Percentiles rank a stretch among this genome's conserved stretches.
phyloP scores from a whole-genome alignment of 371 early-diverging fungal genomes.

The Syncephalis plumigaleata region DNA sequence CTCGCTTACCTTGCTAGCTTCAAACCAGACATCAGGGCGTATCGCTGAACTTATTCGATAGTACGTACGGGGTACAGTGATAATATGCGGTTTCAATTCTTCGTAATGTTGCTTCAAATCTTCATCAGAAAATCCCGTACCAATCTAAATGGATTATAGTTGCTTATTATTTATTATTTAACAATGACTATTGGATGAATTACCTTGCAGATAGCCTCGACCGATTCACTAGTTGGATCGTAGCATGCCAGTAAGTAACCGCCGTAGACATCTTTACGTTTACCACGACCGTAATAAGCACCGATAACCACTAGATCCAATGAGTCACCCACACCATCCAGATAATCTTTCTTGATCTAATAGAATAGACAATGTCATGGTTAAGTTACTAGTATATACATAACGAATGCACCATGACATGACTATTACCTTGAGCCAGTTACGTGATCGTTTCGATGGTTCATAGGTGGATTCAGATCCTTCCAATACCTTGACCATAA shows the following conservation, averaged over 20 bases:
- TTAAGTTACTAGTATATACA: conserved; percentile 2
- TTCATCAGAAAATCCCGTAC: conserved; percentile 98
- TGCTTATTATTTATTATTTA: background rate
- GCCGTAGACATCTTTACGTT: conserved; percentile 96
- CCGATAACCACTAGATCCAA: conserved; percentile 99
- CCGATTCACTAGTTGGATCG: conserved; percentile 86
- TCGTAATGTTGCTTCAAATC: conserved; percentile 61
- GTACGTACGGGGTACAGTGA: conserved; percentile 54
- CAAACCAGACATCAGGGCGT: conserved; percentile 98
- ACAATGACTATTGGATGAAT: background rate
- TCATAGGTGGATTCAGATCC: conserved; percentile 82
- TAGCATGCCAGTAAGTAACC: conserved; percentile 95
- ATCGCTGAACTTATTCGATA: conserved; percentile 55
- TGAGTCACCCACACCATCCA: conserved; percentile 86
- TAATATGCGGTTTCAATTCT: conserved; percentile 49
- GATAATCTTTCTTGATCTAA: conserved; percentile 94
- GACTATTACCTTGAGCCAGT: conserved; percentile 99
- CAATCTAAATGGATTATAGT: conserved; percentile 29
- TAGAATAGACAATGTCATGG: conserved; percentile 21
- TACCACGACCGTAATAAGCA: conserved; percentile 94
- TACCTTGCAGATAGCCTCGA: conserved; percentile 94
- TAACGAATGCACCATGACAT: conserved; percentile 20
- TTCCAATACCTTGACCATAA: conserved; percentile 96
- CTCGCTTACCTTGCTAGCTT: conserved; percentile 34
- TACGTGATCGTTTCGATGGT: conserved; percentile 93